Percentiles rank a stretch among this genome's conserved stretches.
Evolutionary conservation across 1,284 basidiomycete species (phyloP).

Genomic region (Ustilago curta): DNA sequence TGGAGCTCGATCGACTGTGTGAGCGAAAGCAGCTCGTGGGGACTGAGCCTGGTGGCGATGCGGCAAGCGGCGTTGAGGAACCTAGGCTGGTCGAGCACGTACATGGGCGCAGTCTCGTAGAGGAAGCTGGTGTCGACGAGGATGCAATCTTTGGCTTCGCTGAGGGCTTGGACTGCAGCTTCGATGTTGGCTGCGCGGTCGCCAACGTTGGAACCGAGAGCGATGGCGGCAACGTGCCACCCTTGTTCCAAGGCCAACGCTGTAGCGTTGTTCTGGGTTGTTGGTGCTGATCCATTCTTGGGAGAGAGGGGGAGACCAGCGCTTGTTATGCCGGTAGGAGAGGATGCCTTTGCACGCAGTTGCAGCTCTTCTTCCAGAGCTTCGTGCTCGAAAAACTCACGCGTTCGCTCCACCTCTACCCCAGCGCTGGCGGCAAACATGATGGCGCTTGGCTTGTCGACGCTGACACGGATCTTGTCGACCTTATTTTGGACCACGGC

Average conservation of each 20-base stretch:
- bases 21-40: conserved; percentile 76
- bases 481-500: conserved; percentile 66
- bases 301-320: not conserved
- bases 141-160: conserved; percentile 68
- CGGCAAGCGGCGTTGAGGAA: conserved; percentile 93
- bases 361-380: conserved; percentile 28
- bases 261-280: not conserved
- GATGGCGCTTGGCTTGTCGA: conserved; percentile 82
- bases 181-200: conserved; percentile 88
- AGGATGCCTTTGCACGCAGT: conserved; percentile 15
- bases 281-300: not conserved
- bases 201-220: conserved; percentile 90
- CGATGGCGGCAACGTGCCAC: conserved; percentile 75
- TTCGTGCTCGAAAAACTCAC: conserved; percentile 66
- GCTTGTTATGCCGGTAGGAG: not conserved
- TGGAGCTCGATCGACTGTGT: conserved; percentile 81
- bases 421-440: conserved; percentile 77
- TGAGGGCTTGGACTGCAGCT: conserved; percentile 75
- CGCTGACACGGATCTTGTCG: conserved; percentile 72
- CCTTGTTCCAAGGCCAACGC: conserved; percentile 11
- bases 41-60: conserved; percentile 80
- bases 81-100: conserved; percentile 85
- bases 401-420: conserved; percentile 75
- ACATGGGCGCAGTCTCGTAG: conserved; percentile 96
- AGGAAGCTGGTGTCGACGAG: conserved; percentile 84